Conservation (phyloP, 768 basidiomycete genomes). For the Pholiota microspora region DNA sequence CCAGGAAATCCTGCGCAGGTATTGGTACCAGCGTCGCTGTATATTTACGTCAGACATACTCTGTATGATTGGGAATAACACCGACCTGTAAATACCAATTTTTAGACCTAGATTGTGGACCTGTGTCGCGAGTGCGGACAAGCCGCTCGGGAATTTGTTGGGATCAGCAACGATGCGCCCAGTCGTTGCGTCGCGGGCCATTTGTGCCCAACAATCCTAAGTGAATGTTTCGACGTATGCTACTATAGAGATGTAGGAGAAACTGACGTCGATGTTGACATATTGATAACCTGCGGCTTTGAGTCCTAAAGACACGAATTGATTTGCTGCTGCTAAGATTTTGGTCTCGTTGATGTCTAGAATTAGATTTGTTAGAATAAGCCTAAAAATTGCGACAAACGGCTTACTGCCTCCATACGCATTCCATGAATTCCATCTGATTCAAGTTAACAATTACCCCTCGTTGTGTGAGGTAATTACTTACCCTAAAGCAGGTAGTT, state of each 20-base stretch:
- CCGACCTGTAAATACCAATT: conserved; percentile 50
- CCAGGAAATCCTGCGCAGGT: conserved; percentile 58
- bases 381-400: neutral
- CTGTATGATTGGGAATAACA: neutral
- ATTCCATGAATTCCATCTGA: conserved; percentile 54
- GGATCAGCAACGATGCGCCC: conserved; percentile 46
- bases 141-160: conserved; percentile 53
- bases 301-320: conserved; percentile 44
- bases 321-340: conserved; percentile 44
- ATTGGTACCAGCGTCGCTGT: conserved; percentile 49
- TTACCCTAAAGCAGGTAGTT: conserved; percentile 47
- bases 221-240: neutral
- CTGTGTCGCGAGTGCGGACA: conserved; percentile 39
- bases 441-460: neutral
- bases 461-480: neutral
- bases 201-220: conserved; percentile 50
- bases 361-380: neutral
- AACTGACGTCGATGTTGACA: conserved; percentile 48
- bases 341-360: conserved; percentile 44
- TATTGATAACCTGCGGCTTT: conserved; percentile 49
- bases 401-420: conserved; percentile 36
- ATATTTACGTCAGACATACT: neutral
- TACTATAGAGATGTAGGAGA: neutral
- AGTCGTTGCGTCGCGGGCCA: conserved; percentile 37
- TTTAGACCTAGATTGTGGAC: conserved; percentile 48